Percentiles rank a stretch among this genome's conserved stretches.
Evolutionary conservation across 768 basidiomycete genomes (phyloP).

Genomic region (Cytidiella melzeri): DNA sequence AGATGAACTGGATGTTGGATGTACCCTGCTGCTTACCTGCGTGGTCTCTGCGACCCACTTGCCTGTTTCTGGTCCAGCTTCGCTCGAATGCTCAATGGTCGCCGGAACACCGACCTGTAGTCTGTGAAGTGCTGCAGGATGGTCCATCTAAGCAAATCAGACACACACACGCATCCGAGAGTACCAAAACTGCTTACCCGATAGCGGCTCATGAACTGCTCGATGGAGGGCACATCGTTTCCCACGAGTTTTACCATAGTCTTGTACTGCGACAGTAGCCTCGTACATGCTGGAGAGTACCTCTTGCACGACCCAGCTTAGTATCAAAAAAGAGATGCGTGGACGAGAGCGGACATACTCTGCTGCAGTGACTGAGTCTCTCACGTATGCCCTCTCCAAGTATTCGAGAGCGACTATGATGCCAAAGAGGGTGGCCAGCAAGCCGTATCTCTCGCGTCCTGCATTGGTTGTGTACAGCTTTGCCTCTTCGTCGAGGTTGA

Average conservation of each 20-base stretch:
- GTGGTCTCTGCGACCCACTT: slow-evolving; percentile 99
- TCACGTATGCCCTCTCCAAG: slow-evolving; percentile 91
- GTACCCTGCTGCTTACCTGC: slow-evolving; percentile 46
- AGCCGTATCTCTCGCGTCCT: slow-evolving; percentile 84
- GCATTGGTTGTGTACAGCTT: slow-evolving; percentile 82
- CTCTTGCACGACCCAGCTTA: slow-evolving; percentile 42
- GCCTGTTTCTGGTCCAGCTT: slow-evolving; percentile 86
- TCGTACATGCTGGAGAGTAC: slow-evolving; percentile 94
- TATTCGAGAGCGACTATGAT: slow-evolving; percentile 91
- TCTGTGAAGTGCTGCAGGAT: slow-evolving; percentile 87
- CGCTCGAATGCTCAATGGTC: slow-evolving; percentile 92
- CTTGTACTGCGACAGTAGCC: slow-evolving; percentile 94
- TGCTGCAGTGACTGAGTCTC: slow-evolving; percentile 84
- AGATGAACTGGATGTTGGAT: neutral
- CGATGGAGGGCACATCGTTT: slow-evolving; percentile 79
- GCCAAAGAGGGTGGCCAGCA: slow-evolving; percentile 84
- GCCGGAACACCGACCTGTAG: slow-evolving; percentile 92
- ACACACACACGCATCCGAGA: neutral
- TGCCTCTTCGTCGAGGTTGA: slow-evolving; percentile 87
- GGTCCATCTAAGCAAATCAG: slow-evolving; percentile 64
- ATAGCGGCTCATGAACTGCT: slow-evolving; percentile 89
- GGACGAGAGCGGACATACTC: slow-evolving; percentile 58
- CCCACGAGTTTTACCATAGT: slow-evolving; percentile 93
- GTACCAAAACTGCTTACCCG: slow-evolving; percentile 36
- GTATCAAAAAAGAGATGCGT: slow-evolving; percentile 22